Base-by-base conservation (phyloP, 208 protist species). In the Sergeia podlipaevii region DNA sequence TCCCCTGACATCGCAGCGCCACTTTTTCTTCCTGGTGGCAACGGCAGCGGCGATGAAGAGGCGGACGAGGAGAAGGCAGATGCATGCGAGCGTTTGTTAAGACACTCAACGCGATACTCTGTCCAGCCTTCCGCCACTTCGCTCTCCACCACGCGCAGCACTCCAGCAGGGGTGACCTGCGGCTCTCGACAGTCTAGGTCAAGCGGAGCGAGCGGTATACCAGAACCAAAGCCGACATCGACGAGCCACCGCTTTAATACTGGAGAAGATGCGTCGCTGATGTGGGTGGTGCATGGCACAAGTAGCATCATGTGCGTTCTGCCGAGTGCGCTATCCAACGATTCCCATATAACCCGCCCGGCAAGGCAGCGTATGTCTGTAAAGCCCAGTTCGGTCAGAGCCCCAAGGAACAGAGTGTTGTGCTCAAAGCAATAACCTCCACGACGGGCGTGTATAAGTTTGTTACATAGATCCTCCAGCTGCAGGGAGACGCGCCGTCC, bases 381-480 rank as follows among this genome's bases (percentile, higher is more conserved):
- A 24, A 66, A 65, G 30, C 58, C 47, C 10, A 39, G 32, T 17
- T 43, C 49, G 20, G 43, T 36, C 58, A 72, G 37, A 6, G 42
- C 65, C 6, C 58, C 57, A 1, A 43, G 49, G 17, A 72, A 47
- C 17, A 72, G 54, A 0, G 24, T 39, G 51, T 65, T 60, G 8
- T 66, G 57, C 65, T 72, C 65, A 23, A 65, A 47, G 42, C 57
- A 72, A 46, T 61, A 72, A 0, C 65, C 65, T 13, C 65, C 65
- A 18, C 65, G 65, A 6, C 38, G 10, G 6, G 65, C 65, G 39
- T 61, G 45, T n/a, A 72, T 42, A 23, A 72, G 23, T 32, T 66
- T 72, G 39, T 64, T 24, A 47, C 30, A 43, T 23, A 66, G 17
- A 29, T 58, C 43, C 0, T 3, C 4, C 26, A 49, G 45, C 47